phyloP scores from a whole-genome alignment of 2,329 filamentous ascomycete species.

The Monilinia vaccinii-corymbosi region DNA sequence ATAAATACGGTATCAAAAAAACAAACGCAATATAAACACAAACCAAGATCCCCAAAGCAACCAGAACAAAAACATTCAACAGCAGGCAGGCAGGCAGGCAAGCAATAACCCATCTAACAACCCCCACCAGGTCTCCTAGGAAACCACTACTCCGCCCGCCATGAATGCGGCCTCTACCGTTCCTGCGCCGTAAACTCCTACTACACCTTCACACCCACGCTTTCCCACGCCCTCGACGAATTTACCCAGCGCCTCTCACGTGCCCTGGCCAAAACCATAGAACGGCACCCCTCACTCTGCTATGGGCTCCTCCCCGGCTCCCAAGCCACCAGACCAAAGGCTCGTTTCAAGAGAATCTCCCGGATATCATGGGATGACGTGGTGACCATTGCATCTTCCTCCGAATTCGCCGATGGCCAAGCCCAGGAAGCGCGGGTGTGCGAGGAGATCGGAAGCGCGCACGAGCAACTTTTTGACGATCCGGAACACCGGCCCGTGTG shows the following conservation, averaged over 20 bases:
- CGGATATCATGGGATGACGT: not conserved
- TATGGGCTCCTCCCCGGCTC: not conserved
- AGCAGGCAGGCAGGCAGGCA: not conserved
- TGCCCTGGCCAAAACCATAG: not conserved
- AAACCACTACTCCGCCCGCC: not conserved
- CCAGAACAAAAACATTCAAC: not conserved
- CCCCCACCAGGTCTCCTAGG: not conserved
- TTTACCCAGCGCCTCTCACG: not conserved
- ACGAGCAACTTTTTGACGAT: slow-evolving; percentile 15
- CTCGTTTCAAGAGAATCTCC: not conserved
- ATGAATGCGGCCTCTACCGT: not conserved
- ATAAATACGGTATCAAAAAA: not conserved
- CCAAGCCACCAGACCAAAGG: not conserved
- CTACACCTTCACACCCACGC: not conserved
- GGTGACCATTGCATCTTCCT: not conserved
- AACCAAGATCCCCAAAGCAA: not conserved
- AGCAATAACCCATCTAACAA: not conserved
- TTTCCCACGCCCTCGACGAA: not conserved
- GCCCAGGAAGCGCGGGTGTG: not conserved
- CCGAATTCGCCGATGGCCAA: not conserved
- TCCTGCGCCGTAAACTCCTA: not conserved
- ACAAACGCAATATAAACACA: not conserved
- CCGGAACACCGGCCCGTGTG: slow-evolving; percentile 16
- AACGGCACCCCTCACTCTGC: not conserved
- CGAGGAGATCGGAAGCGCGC: slow-evolving; percentile 12